Evolutionary conservation across 345 rosid species (phyloP), one percentile per base, ranked within the genome.

Genomic region (Citrus reticulata): DNA sequence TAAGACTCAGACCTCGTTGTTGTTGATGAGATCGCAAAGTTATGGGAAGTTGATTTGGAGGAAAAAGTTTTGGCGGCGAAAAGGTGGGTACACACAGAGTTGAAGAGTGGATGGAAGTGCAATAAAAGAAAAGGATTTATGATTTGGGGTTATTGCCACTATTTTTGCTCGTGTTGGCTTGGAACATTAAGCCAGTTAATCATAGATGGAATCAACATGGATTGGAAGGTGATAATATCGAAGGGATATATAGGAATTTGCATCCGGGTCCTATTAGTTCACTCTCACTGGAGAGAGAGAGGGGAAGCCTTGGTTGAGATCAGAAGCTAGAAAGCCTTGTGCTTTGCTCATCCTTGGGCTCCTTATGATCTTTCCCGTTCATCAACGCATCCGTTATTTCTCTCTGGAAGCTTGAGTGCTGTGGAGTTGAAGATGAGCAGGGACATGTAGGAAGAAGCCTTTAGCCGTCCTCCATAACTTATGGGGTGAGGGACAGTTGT

Each of bases 121-220:
- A 89, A 27, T 90, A 89, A 74, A 79, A 81, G 9, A 87, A 81
- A 80, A 88, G 93, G 84, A 92, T 89, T 4, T 92, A 92, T 13
- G 87, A 90, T 13, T 80, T 90, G 78, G 96, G 93, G 51, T 89
- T 92, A 17, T 69, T 92, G 77, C 96, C 93, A 10, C 96, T 92
- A 5, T 86, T 92, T 72, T 68, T 89, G 83, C 82, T 92, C 6
- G 90, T 88, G 58, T 77, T 92, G 40, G 96, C 91, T 0, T 93
- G 93, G 62, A 87, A 88, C 66, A 88, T 92, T 1, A 87, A 90
- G 84, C 83, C 91, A 2, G 91, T 92, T 27, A 76, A 90, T 46
- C 93, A 92, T 22, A 79, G 93, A 70, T 90, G 93, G 93, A 92
- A 89, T 81, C 93, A 92, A 62, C 93, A 92, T 63, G 96, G 93